Percentiles rank a stretch among this genome's conserved stretches.
These are phyloP conservation scores for Colletotrichum tabaci DNA, from an alignment of 2,329 filamentous ascomycete genomes.

Conservation along the genomic window DNA sequence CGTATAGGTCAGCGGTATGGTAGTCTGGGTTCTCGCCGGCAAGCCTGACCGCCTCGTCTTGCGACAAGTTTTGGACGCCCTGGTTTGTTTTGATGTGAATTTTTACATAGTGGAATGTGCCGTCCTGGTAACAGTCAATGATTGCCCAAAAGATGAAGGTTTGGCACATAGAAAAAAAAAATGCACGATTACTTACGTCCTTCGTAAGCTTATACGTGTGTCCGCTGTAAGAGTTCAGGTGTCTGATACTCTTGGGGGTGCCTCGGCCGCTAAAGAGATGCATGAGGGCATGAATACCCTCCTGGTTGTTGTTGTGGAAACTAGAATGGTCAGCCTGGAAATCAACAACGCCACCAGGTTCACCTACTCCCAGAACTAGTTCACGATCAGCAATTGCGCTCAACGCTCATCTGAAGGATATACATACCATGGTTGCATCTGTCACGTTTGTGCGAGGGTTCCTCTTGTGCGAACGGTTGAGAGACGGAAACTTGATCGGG, in stretches of 20 bases:
- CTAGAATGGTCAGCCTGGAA: slow-evolving; percentile 57
- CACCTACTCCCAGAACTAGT: slow-evolving; percentile 44
- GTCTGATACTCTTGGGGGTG: slow-evolving; percentile 58
- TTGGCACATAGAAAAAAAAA: no score
- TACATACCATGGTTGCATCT: slow-evolving; percentile 62
- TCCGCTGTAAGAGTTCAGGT: slow-evolving; percentile 59
- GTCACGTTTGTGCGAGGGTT: slow-evolving; percentile 55
- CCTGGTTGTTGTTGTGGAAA: slow-evolving; percentile 53
- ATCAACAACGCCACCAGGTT: slow-evolving; percentile 65
- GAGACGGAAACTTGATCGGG: slow-evolving; percentile 57
- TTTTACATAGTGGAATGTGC: slow-evolving; percentile 62
- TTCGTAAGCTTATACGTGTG: slow-evolving; percentile 61
- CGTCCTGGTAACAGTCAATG: slow-evolving; percentile 49
- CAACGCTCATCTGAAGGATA: background rate
- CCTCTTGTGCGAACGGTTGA: slow-evolving; percentile 59
- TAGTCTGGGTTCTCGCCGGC: slow-evolving; percentile 66
- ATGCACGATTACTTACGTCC: slow-evolving; percentile 45
- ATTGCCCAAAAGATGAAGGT: no score
- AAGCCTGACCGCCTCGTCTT: slow-evolving; percentile 57
- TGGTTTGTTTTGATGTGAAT: slow-evolving; percentile 64
- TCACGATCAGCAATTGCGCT: background rate
- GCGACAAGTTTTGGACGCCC: slow-evolving; percentile 61
- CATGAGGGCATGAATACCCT: slow-evolving; percentile 63
- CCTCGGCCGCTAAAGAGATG: slow-evolving; percentile 61
- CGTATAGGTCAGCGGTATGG: slow-evolving; percentile 53